These are phyloP conservation scores for Huntiella savannae DNA, from an alignment of 2,329 filamentous ascomycete species.

Conservation along the genomic window DNA sequence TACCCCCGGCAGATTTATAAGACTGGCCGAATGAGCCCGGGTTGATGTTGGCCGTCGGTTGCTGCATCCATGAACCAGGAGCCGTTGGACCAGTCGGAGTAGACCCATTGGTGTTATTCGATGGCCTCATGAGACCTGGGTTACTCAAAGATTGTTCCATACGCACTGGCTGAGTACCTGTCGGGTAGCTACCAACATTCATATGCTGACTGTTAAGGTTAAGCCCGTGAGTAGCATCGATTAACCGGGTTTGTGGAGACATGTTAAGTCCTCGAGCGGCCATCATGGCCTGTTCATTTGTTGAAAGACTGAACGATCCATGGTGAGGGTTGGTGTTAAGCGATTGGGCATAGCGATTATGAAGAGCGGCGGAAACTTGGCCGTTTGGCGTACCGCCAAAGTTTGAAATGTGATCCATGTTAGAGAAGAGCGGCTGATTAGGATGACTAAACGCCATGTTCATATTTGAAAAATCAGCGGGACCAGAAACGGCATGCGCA, in stretches of 20 bases:
- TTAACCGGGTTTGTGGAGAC: neutral
- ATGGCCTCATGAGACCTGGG: neutral
- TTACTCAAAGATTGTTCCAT: conserved; percentile 15
- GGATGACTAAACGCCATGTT: conserved; percentile 36
- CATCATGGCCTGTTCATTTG: conserved; percentile 11
- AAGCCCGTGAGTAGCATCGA: neutral
- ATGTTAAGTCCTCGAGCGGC: neutral
- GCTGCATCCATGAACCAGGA: conserved; percentile 19
- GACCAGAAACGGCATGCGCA: conserved; percentile 33
- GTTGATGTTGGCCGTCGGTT: conserved; percentile 34
- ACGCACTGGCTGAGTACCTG: conserved; percentile 47
- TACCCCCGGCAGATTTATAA: conserved; percentile 45
- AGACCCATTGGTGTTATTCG: neutral
- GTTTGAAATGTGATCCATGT: conserved; percentile 52
- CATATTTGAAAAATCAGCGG: conserved; percentile 37
- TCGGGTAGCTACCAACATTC: conserved; percentile 34
- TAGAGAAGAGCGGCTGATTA: conserved; percentile 12
- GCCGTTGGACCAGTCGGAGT: neutral
- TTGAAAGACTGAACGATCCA: conserved; percentile 24
- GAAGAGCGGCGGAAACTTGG: conserved; percentile 45
- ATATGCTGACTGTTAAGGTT: neutral
- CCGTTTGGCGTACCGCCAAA: conserved; percentile 87
- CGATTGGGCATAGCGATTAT: conserved; percentile 40
- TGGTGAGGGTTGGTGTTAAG: conserved; percentile 57
- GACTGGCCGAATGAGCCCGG: conserved; percentile 61